Evolutionary conservation across 1,284 basidiomycete species (phyloP).

Genomic region (Heterobasidion annosum): DNA sequence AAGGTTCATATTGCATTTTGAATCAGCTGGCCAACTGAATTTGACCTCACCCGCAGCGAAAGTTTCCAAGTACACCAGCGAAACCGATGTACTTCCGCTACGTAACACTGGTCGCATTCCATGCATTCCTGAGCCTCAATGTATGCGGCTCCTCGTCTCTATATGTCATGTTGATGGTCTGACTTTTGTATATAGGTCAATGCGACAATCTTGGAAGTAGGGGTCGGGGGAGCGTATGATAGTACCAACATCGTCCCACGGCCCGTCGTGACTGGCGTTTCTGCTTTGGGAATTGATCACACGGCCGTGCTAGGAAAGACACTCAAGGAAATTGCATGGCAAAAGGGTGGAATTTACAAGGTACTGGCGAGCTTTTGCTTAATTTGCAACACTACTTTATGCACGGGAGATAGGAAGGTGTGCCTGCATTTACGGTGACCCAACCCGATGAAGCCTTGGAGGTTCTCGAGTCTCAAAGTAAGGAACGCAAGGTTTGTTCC

Average conservation of each 20-base stretch:
- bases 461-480: constrained; percentile 61
- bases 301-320: constrained; percentile 88
- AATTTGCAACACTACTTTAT: background rate
- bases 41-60: constrained; percentile 29
- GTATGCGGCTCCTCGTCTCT: constrained; percentile 23
- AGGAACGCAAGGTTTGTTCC: constrained; percentile 47
- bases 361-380: constrained; percentile 20
- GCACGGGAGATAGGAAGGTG: constrained; percentile 44
- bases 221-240: constrained; percentile 92
- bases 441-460: constrained; percentile 67
- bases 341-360: constrained; percentile 98
- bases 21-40: background rate
- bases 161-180: background rate
- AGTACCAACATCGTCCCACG: constrained; percentile 94
- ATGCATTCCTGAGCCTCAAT: constrained; percentile 76
- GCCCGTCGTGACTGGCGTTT: constrained; percentile 85
- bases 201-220: constrained; percentile 94
- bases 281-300: constrained; percentile 91
- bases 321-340: constrained; percentile 84
- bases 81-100: constrained; percentile 95
- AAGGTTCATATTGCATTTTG: constrained; percentile 28
- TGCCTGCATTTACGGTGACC: constrained; percentile 78
- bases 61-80: constrained; percentile 46
- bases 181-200: constrained; percentile 39
- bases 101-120: constrained; percentile 88